These are phyloP conservation scores for Serpula lacrymans DNA, from an alignment of 768 basidiomycete species.

Conservation along the genomic window DNA sequence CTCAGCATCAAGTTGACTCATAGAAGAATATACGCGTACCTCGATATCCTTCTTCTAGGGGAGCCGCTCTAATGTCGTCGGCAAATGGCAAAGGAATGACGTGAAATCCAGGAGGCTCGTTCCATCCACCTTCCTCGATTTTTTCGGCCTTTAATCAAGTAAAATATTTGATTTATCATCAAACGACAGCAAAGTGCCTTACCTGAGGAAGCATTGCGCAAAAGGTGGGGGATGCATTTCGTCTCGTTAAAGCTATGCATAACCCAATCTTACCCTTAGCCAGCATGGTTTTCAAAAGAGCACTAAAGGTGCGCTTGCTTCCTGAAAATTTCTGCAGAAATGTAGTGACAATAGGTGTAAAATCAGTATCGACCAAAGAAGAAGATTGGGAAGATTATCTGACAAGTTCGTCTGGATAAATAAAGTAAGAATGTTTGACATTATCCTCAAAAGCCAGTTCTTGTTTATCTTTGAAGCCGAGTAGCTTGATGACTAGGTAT, in stretches of 20 bases:
- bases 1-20: neutral
- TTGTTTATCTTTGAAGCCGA: conserved; percentile 81
- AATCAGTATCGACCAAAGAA: neutral
- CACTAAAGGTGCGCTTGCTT: conserved; percentile 88
- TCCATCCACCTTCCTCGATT: conserved; percentile 65
- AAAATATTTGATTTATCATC: neutral
- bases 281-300: conserved; percentile 78
- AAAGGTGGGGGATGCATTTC: conserved; percentile 74
- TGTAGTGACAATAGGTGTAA: conserved; percentile 8
- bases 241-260: conserved; percentile 64
- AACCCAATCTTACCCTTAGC: conserved; percentile 81
- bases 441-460: conserved; percentile 85
- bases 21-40: conserved; percentile 37
- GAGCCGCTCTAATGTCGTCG: conserved; percentile 86
- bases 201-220: conserved; percentile 89
- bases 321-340: conserved; percentile 70
- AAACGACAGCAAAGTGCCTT: neutral
- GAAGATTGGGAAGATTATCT: conserved; percentile 12
- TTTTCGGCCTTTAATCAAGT: conserved; percentile 60
- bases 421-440: conserved; percentile 85
- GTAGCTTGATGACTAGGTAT: conserved; percentile 72
- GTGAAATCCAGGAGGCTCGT: conserved; percentile 88
- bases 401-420: conserved; percentile 91
- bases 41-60: conserved; percentile 60
- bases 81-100: conserved; percentile 91